Conservation (phyloP, 2,329 filamentous ascomycete species). For the Aspergillus brasiliensis region DNA sequence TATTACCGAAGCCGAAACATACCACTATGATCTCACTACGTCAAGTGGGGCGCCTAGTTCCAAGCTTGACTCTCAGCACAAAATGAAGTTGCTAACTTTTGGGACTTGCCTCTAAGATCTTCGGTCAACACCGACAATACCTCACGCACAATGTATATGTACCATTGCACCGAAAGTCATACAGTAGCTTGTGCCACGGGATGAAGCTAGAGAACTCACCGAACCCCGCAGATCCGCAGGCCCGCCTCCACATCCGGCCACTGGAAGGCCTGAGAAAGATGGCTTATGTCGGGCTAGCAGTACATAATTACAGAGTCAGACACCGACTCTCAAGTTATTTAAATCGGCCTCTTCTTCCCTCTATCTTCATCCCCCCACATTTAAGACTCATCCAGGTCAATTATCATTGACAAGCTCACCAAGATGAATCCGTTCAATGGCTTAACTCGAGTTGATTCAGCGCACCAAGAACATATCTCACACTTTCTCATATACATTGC, state of each 20-base stretch:
- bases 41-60: not conserved
- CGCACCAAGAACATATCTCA: not conserved
- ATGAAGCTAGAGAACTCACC: not conserved
- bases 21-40: not conserved
- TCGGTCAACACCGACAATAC: too few relatives aligned
- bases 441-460: not conserved
- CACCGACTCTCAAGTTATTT: too few relatives aligned
- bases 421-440: not conserved
- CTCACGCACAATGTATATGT: too few relatives aligned
- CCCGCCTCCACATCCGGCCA: not conserved
- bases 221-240: not conserved
- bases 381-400: too few relatives aligned
- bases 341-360: too few relatives aligned
- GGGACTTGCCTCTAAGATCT: too few relatives aligned
- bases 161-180: too few relatives aligned
- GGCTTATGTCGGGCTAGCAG: too few relatives aligned
- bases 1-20: not conserved
- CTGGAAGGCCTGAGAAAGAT: not conserved
- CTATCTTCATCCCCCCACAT: too few relatives aligned
- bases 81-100: too few relatives aligned
- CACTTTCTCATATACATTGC: not conserved
- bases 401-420: not conserved
- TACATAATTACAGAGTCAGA: too few relatives aligned
- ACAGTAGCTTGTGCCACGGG: too few relatives aligned
- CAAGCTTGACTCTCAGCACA: not conserved